These are phyloP conservation scores for Medicago lupulina DNA, from an alignment of 306 rosid species.

Conservation along the genomic window DNA sequence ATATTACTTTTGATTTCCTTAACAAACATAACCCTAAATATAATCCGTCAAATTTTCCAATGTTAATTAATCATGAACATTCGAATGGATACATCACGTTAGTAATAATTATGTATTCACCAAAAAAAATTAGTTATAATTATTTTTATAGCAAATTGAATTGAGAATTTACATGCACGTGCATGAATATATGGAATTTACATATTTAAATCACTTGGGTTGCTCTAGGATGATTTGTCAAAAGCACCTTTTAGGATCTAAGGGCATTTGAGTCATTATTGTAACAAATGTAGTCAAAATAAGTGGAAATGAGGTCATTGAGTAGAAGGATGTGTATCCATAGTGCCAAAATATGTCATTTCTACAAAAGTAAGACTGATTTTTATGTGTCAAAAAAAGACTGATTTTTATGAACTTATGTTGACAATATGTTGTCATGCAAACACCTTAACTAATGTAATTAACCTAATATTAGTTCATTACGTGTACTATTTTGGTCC, in stretches of 20 bases:
- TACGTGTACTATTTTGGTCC: neutral
- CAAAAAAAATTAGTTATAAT: too few relatives aligned
- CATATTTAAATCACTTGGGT: conserved; percentile 1
- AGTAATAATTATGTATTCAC: too few relatives aligned
- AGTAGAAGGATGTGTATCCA: conserved; percentile 23
- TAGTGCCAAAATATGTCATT: conserved; percentile 41
- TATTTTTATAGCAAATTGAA: too few relatives aligned
- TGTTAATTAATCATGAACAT: too few relatives aligned
- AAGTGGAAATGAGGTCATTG: conserved; percentile 25
- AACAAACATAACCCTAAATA: too few relatives aligned
- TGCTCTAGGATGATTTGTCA: conserved; percentile 13
- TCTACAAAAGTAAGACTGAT: neutral
- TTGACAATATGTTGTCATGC: conserved; percentile 68
- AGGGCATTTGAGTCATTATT: conserved; percentile 29
- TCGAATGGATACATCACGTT: too few relatives aligned
- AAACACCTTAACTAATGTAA: conserved; percentile 8
- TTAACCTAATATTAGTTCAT: conserved; percentile 4
- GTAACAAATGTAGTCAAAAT: neutral
- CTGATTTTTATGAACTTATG: conserved; percentile 24
- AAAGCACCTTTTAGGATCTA: neutral
- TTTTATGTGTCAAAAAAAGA: neutral
- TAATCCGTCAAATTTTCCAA: too few relatives aligned
- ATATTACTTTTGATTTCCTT: too few relatives aligned
- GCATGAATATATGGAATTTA: neutral
- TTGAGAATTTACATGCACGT: neutral